Evolutionary conservation across 2,329 filamentous ascomycete species (phyloP), one percentile per base, ranked within the genome.

Genomic region (Diaporthe sp.): DNA sequence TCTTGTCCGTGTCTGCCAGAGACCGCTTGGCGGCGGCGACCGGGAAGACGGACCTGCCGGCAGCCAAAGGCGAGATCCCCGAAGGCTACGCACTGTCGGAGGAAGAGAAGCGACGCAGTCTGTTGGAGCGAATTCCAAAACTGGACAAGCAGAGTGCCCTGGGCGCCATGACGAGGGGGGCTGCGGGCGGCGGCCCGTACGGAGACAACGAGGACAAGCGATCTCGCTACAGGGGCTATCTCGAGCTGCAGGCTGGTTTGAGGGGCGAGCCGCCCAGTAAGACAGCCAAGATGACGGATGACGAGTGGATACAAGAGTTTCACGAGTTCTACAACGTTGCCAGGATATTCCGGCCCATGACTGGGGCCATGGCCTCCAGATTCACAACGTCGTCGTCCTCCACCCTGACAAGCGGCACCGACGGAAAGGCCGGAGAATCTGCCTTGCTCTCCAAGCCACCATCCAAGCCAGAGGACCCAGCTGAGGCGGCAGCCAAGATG

Each of bases 351-450:
- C 96, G 94, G 82, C 97, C 97, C 0, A 94, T 98, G 86, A 95
- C 94, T 2, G 95, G 95, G 0, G 89, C 95, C 77, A 98, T 99
- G 95, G 97, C 96, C 22, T 95, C 94, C 28, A 92, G 96, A 0
- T 99, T 99, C 82, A 98, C 95, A 0, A 93, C 94, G 12, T 87
- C 89, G 0, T 79, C 84, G 12, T 80, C 84, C 8, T 76, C 81
- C 10, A 74, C 80, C 1, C 86, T 85, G 46, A 75, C 79, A 6
- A 79, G 80, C 8, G 68, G 75, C 5, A 74, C 80, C 17, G 76
- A 77, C 22, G 74, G 68, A 22, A 71, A 78, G 25, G 73, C 39
- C 15, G 77, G 76, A 1, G 79, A 78, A 4, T 80, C 80, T 2
- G 77, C 82, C 1, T 76, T 90, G 10, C 84, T 92, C 22, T 86